Evolutionary conservation across 139 green algal species (phyloP).

Genomic region (Picochlorum sp.): DNA sequence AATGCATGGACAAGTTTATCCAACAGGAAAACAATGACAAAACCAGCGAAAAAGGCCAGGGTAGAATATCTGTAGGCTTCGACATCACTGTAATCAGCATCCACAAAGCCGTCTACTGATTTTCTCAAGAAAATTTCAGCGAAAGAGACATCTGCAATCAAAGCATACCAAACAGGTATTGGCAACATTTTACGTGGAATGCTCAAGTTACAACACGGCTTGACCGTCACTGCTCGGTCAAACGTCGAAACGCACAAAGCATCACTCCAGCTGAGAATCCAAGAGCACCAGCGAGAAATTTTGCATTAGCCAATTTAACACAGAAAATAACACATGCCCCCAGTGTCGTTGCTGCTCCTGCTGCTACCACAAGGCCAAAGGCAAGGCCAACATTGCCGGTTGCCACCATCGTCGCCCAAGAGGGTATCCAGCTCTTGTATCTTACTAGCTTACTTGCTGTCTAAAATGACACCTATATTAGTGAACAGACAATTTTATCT

Average conservation of each 20-base stretch:
- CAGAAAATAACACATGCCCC: constrained; percentile 44
- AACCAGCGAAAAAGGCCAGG: constrained; percentile 53
- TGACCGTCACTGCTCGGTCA: background rate
- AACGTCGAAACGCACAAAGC: constrained; percentile 40
- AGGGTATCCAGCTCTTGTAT: no score
- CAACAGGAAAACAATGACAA: constrained; percentile 31
- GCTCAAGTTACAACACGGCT: background rate
- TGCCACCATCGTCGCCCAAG: background rate
- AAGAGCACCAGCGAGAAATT: constrained; percentile 36
- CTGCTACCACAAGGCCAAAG: constrained; percentile 48
- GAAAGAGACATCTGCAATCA: constrained; percentile 43
- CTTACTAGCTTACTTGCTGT: no score
- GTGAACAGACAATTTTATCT: no score
- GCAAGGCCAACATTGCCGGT: constrained; percentile 40
- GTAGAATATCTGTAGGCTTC: constrained; percentile 38
- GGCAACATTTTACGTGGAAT: background rate
- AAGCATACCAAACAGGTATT: no score
- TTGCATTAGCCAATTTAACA: constrained; percentile 29
- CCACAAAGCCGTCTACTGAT: constrained; percentile 29
- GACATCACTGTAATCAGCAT: constrained; percentile 9
- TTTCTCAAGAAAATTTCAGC: constrained; percentile 52
- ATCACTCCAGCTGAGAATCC: constrained; percentile 56
- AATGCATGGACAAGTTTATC: constrained; percentile 37
- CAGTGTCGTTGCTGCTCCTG: constrained; percentile 39
- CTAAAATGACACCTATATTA: no score